Percentiles rank a stretch among this genome's conserved stretches.
Conservation (phyloP, 2,329 filamentous ascomycete genomes). For the Penicillium sp. region DNA sequence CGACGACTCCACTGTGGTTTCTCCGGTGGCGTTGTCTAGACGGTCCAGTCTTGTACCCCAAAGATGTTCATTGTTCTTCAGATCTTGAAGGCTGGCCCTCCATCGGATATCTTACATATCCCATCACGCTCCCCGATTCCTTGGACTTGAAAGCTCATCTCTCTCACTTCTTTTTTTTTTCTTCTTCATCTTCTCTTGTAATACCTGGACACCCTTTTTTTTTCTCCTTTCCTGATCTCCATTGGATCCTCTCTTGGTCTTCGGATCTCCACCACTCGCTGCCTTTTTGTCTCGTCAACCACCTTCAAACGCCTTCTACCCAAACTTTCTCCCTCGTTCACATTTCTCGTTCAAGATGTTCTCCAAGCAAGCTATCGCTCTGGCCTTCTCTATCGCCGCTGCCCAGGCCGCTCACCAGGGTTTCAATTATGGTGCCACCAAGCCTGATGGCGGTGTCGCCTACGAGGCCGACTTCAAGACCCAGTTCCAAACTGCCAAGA, state of each 20-base stretch:
- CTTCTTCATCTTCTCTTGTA: not conserved
- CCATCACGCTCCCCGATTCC: too few relatives aligned
- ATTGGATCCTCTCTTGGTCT: not conserved
- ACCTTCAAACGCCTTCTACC: not conserved
- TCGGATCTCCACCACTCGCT: conserved; percentile 3
- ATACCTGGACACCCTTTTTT: conserved; percentile 13
- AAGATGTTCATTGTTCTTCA: too few relatives aligned
- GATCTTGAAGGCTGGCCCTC: too few relatives aligned
- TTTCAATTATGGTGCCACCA: conserved; percentile 45
- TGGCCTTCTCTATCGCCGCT: conserved; percentile 30
- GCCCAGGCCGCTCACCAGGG: conserved; percentile 38
- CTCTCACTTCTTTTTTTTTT: too few relatives aligned
- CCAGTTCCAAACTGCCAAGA: conserved; percentile 43
- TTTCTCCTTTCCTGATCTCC: not conserved
- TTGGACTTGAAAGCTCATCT: too few relatives aligned
- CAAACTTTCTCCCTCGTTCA: conserved; percentile 5
- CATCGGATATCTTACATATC: too few relatives aligned
- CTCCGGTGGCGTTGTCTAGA: conserved; percentile 20
- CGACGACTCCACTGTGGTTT: conserved; percentile 7
- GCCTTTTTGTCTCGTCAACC: conserved; percentile 5
- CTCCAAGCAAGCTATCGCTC: conserved; percentile 28
- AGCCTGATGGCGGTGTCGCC: conserved; percentile 37
- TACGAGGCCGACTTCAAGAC: conserved; percentile 40
- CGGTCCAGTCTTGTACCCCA: not conserved
- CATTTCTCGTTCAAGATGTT: conserved; percentile 26